Base-by-base conservation (phyloP, 306 rosid species). In the Quillaja saponaria region DNA sequence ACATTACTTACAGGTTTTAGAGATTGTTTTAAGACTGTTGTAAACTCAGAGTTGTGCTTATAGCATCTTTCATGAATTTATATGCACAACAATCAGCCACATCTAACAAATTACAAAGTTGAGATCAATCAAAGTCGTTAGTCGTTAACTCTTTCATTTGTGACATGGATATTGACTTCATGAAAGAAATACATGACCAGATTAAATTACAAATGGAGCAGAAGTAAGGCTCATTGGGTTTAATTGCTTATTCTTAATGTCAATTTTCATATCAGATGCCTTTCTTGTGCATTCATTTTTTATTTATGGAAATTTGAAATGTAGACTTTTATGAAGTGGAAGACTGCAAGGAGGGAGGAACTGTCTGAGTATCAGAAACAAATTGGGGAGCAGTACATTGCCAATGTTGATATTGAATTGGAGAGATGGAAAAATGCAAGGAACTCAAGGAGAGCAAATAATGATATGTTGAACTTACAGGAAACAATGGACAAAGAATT, bases 401-500 rank as follows among this genome's bases (percentile, higher is more conserved):
- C 90, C 31, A 94, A 86, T 75, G 95, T 89, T 21, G 97, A 94
- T 63, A 92, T 89, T 82, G 97, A 94, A 10, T 73, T 94, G 69
- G 97, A 89, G 71, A 89, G 94, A 77, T 92, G 99, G 99, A 94
- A 92, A 66, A 92, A 84, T 65, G 95, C 94, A 31, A 81, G 95
- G 58, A 92, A 82, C 28, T 72, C 86, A 52, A 84, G 87, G 74
- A 89, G 87, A 58, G 82, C 44, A 49, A 84, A 72, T 61, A 78
- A 78, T 49, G 89, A 84, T 47, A 51, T 49, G n/a, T 80, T 82
- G 67, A 82, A 89, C 81, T 81, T 94, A 69, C 99, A 94, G 76
- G 97, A 94, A 79, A 94, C 96, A 40, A 94, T 94, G 99, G 99
- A 94, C 86, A 83, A 88, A 81, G 99, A 92, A 68, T 64, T 92